Evolutionary conservation across 495 filamentous ascomycete genomes (phyloP), one percentile per base, ranked within the genome.

Genomic region (Trypethelium eluteriae): DNA sequence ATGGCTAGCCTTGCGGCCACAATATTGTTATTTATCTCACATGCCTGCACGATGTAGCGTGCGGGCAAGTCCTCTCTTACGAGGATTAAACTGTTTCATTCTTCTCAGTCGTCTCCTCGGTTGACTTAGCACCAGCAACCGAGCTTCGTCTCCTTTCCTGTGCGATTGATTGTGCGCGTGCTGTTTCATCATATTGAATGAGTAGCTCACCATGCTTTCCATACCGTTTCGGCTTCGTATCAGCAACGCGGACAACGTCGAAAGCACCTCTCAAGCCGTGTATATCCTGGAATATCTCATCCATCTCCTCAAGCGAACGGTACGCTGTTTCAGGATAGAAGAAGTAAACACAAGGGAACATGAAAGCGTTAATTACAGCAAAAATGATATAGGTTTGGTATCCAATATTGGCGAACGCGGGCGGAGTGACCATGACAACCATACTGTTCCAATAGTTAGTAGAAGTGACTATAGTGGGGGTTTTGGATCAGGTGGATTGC

Each of bases 151-250:
- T 64, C 62, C 66, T 62, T 34, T 62, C 38, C 16, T 63, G 62
- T 41, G 44, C 65, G 18, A 66, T 46, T 6, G 66, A 61, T 0
- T 65, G 68, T 4, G 65, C 65, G 39, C 63, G 68, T 25, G 70
- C 72, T 7, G 72, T 74, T 5, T 72, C 70, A 7, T 74, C 70
- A 36, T 68, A 74, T 9, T 46, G 16, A 62, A 74, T 71, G 1
- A 74, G 64, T 11, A 74, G 65, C 38, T 72, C 68, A 12, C 89
- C 89, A 53, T 87, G 82, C 77, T 85, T 85, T 65, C 86, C 88
- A 74, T 89, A 92, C 67, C 89, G 83, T 36, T 81, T 80, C 7
- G 89, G 88, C 74, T 88, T 83, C 1, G 81, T 76, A 11, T 75
- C 69, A 7, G 89, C 88, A 35, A 84, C 76, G 50, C 76, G 70